phyloP scores from a whole-genome alignment of 2,329 filamentous ascomycete genomes.

The Sclerotinia minor region DNA sequence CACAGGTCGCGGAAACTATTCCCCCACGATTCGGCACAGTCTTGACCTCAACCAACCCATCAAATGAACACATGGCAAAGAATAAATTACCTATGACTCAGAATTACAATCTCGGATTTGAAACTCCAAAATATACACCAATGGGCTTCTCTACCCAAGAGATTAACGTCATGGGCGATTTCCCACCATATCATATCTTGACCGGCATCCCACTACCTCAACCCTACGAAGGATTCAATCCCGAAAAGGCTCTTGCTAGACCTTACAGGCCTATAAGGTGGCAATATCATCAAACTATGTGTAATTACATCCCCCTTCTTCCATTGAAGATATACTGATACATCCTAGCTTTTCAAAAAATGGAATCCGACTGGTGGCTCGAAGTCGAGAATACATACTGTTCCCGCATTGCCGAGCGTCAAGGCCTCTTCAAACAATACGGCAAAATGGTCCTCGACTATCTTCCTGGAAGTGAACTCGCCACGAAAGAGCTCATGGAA shows the following conservation, averaged over 20 bases:
- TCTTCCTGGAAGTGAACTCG: conserved; percentile 74
- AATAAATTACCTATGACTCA: conserved; percentile 34
- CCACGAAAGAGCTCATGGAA: conserved; percentile 85
- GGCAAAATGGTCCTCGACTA: conserved; percentile 64
- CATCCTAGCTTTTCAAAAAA: conserved; percentile 66
- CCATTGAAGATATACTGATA: not conserved
- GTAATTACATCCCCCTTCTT: conserved; percentile 51
- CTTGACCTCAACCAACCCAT: conserved; percentile 29
- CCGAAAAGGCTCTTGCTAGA: conserved; percentile 65
- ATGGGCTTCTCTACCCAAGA: conserved; percentile 72
- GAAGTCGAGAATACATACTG: conserved; percentile 77
- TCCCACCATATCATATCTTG: conserved; percentile 74
- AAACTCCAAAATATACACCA: conserved; percentile 53
- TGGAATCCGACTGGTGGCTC: conserved; percentile 86
- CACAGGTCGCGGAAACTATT: conserved; percentile 33
- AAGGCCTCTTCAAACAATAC: conserved; percentile 62
- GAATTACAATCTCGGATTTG: conserved; percentile 36
- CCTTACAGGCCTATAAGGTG: conserved; percentile 82
- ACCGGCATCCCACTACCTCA: conserved; percentile 72
- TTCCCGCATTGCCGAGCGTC: conserved; percentile 66
- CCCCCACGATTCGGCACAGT: conserved; percentile 30
- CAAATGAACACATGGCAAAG: conserved; percentile 29
- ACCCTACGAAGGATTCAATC: conserved; percentile 65
- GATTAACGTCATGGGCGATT: conserved; percentile 68
- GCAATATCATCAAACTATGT: conserved; percentile 90